phyloP scores from a whole-genome alignment of 2,329 filamentous ascomycete species.

The Fusarium tupiense region DNA sequence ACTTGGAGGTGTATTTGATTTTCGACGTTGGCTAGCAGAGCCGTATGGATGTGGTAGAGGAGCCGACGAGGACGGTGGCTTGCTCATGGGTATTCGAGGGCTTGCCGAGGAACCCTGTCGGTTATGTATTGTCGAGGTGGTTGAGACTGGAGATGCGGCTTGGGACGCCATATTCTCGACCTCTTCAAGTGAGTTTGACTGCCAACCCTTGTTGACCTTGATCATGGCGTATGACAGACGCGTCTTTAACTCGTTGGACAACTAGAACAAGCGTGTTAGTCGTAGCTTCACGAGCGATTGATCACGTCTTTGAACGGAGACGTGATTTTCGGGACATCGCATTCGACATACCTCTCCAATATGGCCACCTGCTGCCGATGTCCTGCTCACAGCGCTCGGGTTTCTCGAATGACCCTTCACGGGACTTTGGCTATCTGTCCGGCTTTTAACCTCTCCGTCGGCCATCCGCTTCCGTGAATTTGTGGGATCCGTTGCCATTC shows the following conservation, averaged over 20 bases:
- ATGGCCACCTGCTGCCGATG: constrained; percentile 70
- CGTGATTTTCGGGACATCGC: background rate
- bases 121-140: constrained; percentile 64
- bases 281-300: background rate
- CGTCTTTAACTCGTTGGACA: constrained; percentile 81
- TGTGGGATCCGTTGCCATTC: constrained; percentile 51
- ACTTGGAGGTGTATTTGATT: constrained; percentile 51
- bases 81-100: constrained; percentile 55
- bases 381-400: constrained; percentile 72
- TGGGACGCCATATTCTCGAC: constrained; percentile 79
- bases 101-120: constrained; percentile 64
- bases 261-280: constrained; percentile 55
- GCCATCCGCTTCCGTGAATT: constrained; percentile 77
- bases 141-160: constrained; percentile 69
- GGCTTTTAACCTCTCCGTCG: constrained; percentile 75
- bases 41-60: constrained; percentile 42
- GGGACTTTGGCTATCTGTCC: constrained; percentile 56
- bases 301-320: background rate
- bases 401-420: constrained; percentile 73
- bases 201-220: constrained; percentile 91
- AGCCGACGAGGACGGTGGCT: constrained; percentile 43
- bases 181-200: constrained; percentile 79
- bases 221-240: constrained; percentile 93
- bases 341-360: constrained; percentile 76
- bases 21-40: constrained; percentile 39